Evolutionary conservation across 306 rosid species (phyloP).

Genomic region (Castanea mollissima): DNA sequence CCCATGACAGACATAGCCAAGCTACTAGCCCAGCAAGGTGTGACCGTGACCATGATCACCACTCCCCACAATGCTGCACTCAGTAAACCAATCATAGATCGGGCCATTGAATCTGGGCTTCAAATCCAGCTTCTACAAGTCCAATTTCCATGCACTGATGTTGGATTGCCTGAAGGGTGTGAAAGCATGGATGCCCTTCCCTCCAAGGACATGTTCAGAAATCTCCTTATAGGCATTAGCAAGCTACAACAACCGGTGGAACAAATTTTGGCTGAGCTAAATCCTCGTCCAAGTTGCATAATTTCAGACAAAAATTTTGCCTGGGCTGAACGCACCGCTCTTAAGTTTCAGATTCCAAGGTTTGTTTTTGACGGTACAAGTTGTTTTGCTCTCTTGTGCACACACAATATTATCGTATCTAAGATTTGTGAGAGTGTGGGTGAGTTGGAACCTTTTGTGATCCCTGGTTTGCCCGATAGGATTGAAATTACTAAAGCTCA

Average conservation of each 20-base stretch:
- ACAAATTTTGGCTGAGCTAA: background rate
- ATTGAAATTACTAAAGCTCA: conserved; percentile 21
- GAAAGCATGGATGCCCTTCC: conserved; percentile 18
- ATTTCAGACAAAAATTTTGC: conserved; percentile 16
- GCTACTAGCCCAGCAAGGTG: conserved; percentile 15
- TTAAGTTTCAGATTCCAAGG: conserved; percentile 19
- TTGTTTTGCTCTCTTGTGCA: conserved; percentile 18
- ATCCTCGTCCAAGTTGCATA: conserved; percentile 20
- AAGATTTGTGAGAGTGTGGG: background rate
- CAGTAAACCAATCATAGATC: background rate
- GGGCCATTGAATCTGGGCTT: background rate
- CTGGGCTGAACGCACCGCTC: conserved; percentile 21
- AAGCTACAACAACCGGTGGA: conserved; percentile 21
- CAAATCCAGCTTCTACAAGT: conserved; percentile 8
- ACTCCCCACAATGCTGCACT: conserved; percentile 9
- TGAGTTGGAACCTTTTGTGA: conserved; percentile 9
- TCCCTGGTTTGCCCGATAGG: conserved; percentile 31
- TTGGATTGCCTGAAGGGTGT: conserved; percentile 27
- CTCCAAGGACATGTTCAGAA: background rate
- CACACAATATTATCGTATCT: conserved; percentile 11
- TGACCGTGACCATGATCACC: conserved; percentile 17
- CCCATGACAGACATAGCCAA: conserved; percentile 32
- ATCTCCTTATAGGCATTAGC: background rate
- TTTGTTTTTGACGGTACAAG: conserved; percentile 22
- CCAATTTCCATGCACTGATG: background rate